Base-by-base conservation (phyloP, 2,329 filamentous ascomycete genomes). In the Monosporascus cannonballus region DNA sequence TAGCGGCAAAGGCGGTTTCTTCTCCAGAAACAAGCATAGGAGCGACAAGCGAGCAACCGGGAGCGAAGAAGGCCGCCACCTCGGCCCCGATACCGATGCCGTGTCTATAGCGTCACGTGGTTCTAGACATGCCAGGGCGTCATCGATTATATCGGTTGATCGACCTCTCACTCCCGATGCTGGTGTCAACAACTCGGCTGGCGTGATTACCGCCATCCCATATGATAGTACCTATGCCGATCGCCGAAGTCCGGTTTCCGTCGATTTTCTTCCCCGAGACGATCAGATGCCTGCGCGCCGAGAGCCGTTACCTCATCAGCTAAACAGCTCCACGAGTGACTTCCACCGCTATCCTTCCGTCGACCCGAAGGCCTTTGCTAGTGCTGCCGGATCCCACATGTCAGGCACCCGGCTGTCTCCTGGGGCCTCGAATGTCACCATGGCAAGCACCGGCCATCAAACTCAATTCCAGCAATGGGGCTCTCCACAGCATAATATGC, bases 291-390 rank as follows among this genome's bases (percentile, higher is more conserved):
- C 82, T 22, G 71, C 76, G 52, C 80, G 84, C 60, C 84, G 84
- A 67, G 88, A 94, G 52, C 87, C 87, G 53, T 78, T 89, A 54
- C 89, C 91, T 30, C 89, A 94, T 69, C 90, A 96, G 64, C 73
- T 95, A 51, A 92, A 90, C 69, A 92, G 90, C 72, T 78, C 77
- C 59, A 83, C 83, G 48, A 75, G 76, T 61, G 92, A 96, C 70
- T 96, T 85, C 67, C 90, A 96, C 73, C 93, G 96, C 66, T 96
- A 96, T 69, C 90, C 91, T 42, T 80, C 80, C 50, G 84, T 88
- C 67, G 85, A 87, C 59, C 74, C 81, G 30, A 71, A 78, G 48
- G 67, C 73, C 39, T 66, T 74, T 51, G 71, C 75, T 42, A 71
- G 73, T 55, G 73, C 75, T 54, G 76, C 75, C 48, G 75, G 75